phyloP scores from a whole-genome alignment of 495 filamentous ascomycete genomes.

The Schizothecium vesticola region DNA sequence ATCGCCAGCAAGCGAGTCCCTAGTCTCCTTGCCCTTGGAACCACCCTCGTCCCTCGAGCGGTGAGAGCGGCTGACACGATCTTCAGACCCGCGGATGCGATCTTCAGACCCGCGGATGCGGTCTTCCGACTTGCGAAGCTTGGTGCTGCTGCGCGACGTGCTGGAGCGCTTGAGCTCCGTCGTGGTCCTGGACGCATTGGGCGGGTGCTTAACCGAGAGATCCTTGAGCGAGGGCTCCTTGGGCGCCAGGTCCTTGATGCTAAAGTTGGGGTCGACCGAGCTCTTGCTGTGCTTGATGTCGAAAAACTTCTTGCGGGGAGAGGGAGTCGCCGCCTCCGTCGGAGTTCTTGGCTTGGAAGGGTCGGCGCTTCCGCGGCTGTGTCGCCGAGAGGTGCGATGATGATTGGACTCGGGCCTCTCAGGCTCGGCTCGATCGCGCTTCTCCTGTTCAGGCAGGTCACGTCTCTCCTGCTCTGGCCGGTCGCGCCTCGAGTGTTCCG shows the following conservation, averaged over 20 bases:
- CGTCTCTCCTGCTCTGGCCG: neutral
- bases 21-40: constrained; percentile 12
- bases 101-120: constrained; percentile 17
- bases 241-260: neutral
- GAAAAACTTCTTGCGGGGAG: constrained; percentile 37
- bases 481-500: constrained; percentile 2
- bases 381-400: constrained; percentile 32
- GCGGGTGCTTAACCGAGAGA: neutral
- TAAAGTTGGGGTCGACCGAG: constrained; percentile 27
- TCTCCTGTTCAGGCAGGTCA: neutral
- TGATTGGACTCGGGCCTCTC: constrained; percentile 10
- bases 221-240: constrained; percentile 10
- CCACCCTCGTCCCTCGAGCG: constrained; percentile 16
- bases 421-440: constrained; percentile 14
- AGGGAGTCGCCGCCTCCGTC: constrained; percentile 15
- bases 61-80: constrained; percentile 10
- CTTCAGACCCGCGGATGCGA: constrained; percentile 17
- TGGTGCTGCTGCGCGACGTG: constrained; percentile 24
- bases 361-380: constrained; percentile 29
- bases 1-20: constrained; percentile 1
- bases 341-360: constrained; percentile 20
- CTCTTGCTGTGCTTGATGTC: constrained; percentile 35
- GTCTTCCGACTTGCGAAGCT: neutral
- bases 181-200: constrained; percentile 16
- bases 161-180: constrained; percentile 35